Evolutionary conservation across 139 green algal genomes (phyloP), one percentile per base, ranked within the genome.

Genomic region (Mychonastes homosphaera): DNA sequence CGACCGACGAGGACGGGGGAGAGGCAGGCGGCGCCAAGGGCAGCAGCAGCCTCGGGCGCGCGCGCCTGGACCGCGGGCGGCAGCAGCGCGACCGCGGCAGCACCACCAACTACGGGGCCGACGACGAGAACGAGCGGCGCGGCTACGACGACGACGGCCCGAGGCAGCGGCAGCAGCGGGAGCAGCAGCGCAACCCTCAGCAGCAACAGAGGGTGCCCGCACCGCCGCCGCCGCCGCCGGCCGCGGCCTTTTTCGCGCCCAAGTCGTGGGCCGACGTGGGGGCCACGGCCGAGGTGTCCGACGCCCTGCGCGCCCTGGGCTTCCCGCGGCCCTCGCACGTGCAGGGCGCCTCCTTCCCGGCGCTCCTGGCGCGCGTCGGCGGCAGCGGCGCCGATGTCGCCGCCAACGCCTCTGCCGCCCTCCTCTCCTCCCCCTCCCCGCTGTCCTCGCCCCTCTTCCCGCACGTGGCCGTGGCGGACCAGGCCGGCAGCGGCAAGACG

Each of bases 401-500:
- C n/a, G n/a, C n/a, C n/a, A n/a, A n/a, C n/a, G n/a, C n/a, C n/a
- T n/a, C n/a, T n/a, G n/a, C n/a, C n/a, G n/a, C n/a, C n/a, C n/a
- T 13, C 41, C 23, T 23, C 8, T 12, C 18, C 58, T 58, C 29
- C 46, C 35, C 35, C 3, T 46, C 30, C 40, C 16, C 2, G 10
- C 41, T 23, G n/a, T 46, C 18, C 44, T 56, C 6, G 8, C 45
- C 13, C 28, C 33, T 62, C 13, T n/a, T n/a, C 0, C 46, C 33
- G 9, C 60, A 81, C 49, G 53, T 91, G 9, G 45, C 84, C 7
- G 35, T 91, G 36, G 84, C 82, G 2, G 87, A 94, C 68, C 86
- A 92, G 62, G 83, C 87, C 6, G 87, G 87, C 60, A 89, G 80
- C 58, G 87, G 87, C 53, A 95, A 95, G 75, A 95, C 87, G 18